These are phyloP conservation scores for Saposhnikovia divaricata DNA, from an alignment of 129 eudicot genomes.

Conservation along the genomic window DNA sequence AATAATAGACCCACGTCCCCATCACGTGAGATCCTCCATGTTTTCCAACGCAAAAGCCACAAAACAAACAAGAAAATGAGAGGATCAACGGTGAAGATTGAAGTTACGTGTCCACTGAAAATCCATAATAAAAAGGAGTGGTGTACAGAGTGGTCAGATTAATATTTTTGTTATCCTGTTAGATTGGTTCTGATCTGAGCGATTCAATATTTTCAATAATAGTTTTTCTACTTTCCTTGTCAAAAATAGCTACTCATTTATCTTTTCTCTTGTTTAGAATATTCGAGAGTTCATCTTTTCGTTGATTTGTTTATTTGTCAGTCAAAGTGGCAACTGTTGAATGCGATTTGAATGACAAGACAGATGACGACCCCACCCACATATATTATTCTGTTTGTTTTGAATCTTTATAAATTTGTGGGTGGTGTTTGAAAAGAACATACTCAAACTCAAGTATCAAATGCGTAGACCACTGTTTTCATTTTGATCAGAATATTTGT, in stretches of 20 bases:
- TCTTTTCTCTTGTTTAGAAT: conserved; percentile 5
- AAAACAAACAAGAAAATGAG: background rate
- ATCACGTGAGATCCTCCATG: background rate
- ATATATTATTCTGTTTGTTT: background rate
- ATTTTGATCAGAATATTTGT: too few species aligned
- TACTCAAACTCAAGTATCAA: too few species aligned
- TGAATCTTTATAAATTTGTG: background rate
- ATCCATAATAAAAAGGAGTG: conserved; percentile 3
- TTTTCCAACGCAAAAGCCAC: background rate
- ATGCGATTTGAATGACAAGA: background rate
- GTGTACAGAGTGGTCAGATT: background rate
- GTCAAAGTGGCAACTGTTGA: conserved; percentile 7
- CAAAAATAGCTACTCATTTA: conserved; percentile 9
- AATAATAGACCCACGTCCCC: background rate
- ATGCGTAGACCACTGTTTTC: background rate
- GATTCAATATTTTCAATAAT: background rate
- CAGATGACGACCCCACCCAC: background rate
- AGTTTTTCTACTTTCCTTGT: too few species aligned
- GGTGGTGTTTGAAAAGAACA: background rate
- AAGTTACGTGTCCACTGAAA: conserved; percentile 7
- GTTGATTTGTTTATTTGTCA: background rate
- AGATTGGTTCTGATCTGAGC: background rate
- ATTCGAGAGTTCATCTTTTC: background rate
- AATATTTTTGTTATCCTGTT: conserved; percentile 6
- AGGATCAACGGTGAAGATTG: background rate